Evolutionary conservation across 306 rosid species (phyloP).

Genomic region (Castanea mollissima): DNA sequence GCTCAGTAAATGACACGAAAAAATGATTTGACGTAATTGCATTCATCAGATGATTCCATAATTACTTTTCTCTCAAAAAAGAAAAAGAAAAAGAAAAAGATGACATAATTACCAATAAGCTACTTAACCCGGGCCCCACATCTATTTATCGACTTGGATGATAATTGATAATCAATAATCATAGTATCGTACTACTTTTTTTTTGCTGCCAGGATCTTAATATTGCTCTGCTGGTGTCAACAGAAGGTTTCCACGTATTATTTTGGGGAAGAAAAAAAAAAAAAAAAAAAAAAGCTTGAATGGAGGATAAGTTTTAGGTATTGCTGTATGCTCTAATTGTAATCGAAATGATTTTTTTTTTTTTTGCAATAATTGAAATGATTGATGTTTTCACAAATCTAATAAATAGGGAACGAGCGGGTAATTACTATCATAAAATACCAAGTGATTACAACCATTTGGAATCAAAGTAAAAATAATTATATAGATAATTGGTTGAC

Average conservation of each 20-base stretch:
- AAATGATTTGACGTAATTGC: conserved; percentile 2
- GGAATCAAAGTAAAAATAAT: background rate
- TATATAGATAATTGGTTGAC: background rate
- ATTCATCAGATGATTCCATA: background rate
- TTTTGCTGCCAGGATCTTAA: background rate
- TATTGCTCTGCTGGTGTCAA: background rate
- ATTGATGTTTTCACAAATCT: background rate
- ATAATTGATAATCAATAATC: too few species aligned
- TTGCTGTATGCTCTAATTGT: too few species aligned
- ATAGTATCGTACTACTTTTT: background rate
- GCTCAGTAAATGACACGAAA: conserved; percentile 8
- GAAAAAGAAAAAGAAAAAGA: too few species aligned
- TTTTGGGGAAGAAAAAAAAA: too few species aligned
- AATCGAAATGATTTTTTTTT: background rate
- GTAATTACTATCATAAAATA: background rate
- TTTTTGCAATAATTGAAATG: background rate
- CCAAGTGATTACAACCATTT: background rate
- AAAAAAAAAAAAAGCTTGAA: background rate
- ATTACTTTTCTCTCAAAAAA: too few species aligned
- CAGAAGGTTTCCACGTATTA: background rate
- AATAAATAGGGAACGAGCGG: background rate
- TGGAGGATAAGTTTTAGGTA: background rate
- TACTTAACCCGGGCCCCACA: conserved; percentile 1
- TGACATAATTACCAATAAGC: background rate
- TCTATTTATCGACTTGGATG: background rate